A percentile compares a stretch with the other conserved stretches of the same genome.
phyloP scores from a whole-genome alignment of 2,329 filamentous ascomycete genomes.

The Tolypocladium amazonense region DNA sequence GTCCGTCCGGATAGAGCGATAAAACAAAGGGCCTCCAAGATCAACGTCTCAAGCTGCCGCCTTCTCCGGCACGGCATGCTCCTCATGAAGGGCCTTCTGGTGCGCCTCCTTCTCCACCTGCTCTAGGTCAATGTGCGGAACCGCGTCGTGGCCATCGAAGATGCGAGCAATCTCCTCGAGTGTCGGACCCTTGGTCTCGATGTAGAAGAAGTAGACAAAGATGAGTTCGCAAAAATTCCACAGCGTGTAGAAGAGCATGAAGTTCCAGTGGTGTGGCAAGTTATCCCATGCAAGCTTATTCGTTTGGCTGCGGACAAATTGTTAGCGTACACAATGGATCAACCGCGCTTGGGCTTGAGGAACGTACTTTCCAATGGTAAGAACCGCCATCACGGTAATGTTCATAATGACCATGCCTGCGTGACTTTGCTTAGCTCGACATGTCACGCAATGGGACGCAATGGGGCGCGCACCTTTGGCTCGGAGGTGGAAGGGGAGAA shows the following conservation, averaged over 20 bases:
- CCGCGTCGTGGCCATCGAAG: constrained; percentile 55
- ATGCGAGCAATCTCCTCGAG: constrained; percentile 35
- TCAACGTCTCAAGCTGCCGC: constrained; percentile 20
- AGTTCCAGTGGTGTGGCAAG: constrained; percentile 50
- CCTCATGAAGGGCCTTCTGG: constrained; percentile 10
- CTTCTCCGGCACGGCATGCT: constrained; percentile 1
- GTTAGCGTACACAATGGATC: not conserved
- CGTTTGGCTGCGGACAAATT: constrained; percentile 28
- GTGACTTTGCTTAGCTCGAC: not conserved
- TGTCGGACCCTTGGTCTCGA: constrained; percentile 61
- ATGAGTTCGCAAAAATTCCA: constrained; percentile 51
- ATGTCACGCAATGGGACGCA: not conserved
- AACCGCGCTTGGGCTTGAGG: not conserved
- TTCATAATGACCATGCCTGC: constrained; percentile 53
- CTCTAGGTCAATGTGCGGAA: constrained; percentile 42
- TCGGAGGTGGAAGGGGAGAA: constrained; percentile 47
- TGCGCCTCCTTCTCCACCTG: constrained; percentile 43
- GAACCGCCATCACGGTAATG: constrained; percentile 48
- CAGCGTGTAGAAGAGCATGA: constrained; percentile 55
- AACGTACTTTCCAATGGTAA: constrained; percentile 50
- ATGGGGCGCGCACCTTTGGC: constrained; percentile 31
- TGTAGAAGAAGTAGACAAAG: constrained; percentile 56
- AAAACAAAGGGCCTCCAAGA: not conserved
- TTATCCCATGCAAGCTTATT: constrained; percentile 54
- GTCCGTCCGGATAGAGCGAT: not conserved